Percentiles rank a stretch among this genome's conserved stretches.
phyloP scores from a whole-genome alignment of 768 basidiomycete species.

The Tremella fuciformis region DNA sequence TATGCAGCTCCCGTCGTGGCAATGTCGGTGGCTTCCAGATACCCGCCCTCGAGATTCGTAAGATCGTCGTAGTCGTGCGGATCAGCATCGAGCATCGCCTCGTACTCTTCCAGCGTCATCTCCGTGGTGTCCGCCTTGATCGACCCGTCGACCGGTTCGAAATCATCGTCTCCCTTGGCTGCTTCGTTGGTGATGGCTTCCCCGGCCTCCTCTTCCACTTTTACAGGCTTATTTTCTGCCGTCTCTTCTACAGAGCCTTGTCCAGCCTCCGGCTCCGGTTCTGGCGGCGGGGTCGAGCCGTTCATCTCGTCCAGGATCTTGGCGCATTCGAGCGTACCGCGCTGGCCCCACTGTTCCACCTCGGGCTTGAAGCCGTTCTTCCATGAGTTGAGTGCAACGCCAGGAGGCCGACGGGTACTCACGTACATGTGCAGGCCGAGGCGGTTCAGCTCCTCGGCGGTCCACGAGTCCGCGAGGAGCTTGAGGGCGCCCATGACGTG shows the following conservation, averaged over 20 bases:
- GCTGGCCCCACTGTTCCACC: conserved; percentile 78
- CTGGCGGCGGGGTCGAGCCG: conserved; percentile 4
- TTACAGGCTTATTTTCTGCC: not conserved
- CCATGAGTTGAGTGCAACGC: not conserved
- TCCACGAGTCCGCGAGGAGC: conserved; percentile 51
- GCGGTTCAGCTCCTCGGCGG: conserved; percentile 52
- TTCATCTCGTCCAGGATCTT: conserved; percentile 60
- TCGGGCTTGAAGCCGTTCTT: conserved; percentile 73
- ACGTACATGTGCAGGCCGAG: conserved; percentile 75
- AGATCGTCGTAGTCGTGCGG: conserved; percentile 6
- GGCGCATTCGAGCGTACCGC: conserved; percentile 68
- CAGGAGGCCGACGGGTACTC: conserved; percentile 28
- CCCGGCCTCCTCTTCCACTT: not conserved
- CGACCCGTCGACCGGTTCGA: conserved; percentile 2
- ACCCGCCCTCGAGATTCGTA: conserved; percentile 23
- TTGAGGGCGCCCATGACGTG: conserved; percentile 64
- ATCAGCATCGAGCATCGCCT: conserved; percentile 40
- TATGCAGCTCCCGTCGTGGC: conserved; percentile 6
- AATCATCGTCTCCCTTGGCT: too few relatives aligned
- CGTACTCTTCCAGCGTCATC: conserved; percentile 39
- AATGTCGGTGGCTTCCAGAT: conserved; percentile 36
- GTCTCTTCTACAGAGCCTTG: too few relatives aligned
- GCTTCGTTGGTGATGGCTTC: not conserved
- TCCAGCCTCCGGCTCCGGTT: conserved; percentile 1
- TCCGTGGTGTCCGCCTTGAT: conserved; percentile 10